phyloP scores from a whole-genome alignment of 2,329 filamentous ascomycete genomes.

The Fusarium xyrophilum region DNA sequence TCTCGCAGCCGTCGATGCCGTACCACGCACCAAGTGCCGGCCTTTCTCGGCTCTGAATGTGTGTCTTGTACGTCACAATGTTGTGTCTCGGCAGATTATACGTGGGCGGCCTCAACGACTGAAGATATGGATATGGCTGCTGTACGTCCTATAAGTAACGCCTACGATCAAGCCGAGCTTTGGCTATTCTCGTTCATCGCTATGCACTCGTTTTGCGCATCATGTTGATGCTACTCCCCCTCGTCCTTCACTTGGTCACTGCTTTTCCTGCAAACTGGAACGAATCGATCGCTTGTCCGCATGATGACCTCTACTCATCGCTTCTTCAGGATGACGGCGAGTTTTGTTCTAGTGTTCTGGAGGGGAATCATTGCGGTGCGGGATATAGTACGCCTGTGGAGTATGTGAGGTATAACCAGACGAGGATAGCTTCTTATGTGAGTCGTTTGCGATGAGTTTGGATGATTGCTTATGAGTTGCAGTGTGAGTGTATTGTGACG shows the following conservation, averaged over 20 bases:
- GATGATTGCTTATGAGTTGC: not conserved
- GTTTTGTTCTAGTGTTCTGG: slow-evolving; percentile 44
- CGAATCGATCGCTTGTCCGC: slow-evolving; percentile 34
- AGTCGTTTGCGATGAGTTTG: slow-evolving; percentile 1
- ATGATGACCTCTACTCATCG: slow-evolving; percentile 44
- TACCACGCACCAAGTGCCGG: slow-evolving; percentile 23
- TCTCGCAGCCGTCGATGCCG: slow-evolving; percentile 21
- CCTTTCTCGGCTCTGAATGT: slow-evolving; percentile 5
- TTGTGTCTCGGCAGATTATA: slow-evolving; percentile 34
- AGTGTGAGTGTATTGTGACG: slow-evolving; percentile 43
- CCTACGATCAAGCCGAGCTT: not conserved
- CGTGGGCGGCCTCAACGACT: slow-evolving; percentile 4
- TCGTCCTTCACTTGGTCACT: slow-evolving; percentile 9
- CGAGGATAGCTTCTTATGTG: slow-evolving; percentile 44
- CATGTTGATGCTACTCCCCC: slow-evolving; percentile 34
- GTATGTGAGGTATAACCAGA: slow-evolving; percentile 42
- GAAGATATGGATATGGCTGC: not conserved
- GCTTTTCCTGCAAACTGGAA: slow-evolving; percentile 31
- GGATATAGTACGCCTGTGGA: slow-evolving; percentile 41
- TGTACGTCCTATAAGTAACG: slow-evolving; percentile 31
- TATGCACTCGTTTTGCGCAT: slow-evolving; percentile 28
- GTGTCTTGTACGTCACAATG: not conserved
- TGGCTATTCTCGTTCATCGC: not conserved
- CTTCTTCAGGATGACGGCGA: slow-evolving; percentile 36
- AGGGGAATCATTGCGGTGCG: slow-evolving; percentile 28